A percentile compares a stretch with the other conserved stretches of the same genome.
Conservation (phyloP, 176 grass and related monocot species). For the Coix lacrymajobi region DNA sequence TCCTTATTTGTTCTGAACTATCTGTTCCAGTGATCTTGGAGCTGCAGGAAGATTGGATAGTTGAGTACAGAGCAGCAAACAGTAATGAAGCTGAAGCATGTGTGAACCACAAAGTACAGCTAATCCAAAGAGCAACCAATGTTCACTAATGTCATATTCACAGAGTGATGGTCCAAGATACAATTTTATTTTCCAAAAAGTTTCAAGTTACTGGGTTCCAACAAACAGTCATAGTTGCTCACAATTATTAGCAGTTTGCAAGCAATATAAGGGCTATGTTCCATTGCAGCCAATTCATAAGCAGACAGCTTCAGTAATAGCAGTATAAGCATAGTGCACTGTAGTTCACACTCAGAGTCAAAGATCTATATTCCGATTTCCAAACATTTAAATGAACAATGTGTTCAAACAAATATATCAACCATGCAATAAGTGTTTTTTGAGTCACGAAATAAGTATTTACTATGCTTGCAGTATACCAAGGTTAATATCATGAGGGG, state of each 20-base stretch:
- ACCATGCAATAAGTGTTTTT: not conserved
- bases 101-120: not conserved
- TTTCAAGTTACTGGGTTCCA: not conserved
- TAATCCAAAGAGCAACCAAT: not conserved
- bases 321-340: not conserved
- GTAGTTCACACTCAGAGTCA: not conserved
- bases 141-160: not conserved
- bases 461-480: not conserved
- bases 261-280: not conserved
- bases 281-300: not conserved
- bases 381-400: not conserved
- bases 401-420: not conserved
- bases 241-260: not conserved
- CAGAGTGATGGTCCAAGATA: not conserved
- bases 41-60: conserved; percentile 15
- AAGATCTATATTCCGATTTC: not conserved
- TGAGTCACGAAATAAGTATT: not conserved
- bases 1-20: conserved; percentile 22
- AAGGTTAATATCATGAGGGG: too few relatives aligned
- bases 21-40: conserved; percentile 29
- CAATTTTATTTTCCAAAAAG: not conserved
- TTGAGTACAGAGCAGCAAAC: not conserved
- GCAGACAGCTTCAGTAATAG: not conserved
- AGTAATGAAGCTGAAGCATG: not conserved
- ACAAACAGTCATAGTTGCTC: not conserved